Percentiles rank a stretch among this genome's conserved stretches.
Conservation (phyloP, 495 filamentous ascomycete species). For the Neurospora sp. region DNA sequence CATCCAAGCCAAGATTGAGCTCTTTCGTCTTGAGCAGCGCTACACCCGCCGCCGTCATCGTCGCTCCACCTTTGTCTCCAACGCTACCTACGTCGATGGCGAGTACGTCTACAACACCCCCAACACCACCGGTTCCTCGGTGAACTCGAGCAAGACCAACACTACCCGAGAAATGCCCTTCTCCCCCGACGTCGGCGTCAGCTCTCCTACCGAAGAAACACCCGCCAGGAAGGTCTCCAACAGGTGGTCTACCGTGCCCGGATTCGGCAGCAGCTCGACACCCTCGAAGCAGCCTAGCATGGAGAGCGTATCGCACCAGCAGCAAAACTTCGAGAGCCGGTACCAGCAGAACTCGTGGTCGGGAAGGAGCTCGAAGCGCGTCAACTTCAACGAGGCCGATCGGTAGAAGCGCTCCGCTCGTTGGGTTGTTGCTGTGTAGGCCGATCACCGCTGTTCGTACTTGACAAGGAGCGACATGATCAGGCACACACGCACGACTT, state of each 20-base stretch:
- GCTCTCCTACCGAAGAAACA: neutral
- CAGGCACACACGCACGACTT: neutral
- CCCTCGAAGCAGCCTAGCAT: neutral
- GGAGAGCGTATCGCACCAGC: neutral
- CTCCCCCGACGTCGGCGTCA: constrained; percentile 6
- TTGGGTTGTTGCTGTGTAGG: neutral
- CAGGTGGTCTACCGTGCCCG: constrained; percentile 38
- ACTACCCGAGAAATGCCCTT: constrained; percentile 6
- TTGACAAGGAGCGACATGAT: neutral
- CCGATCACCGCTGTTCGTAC: neutral
- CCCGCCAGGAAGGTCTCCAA: constrained; percentile 27
- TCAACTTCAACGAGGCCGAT: neutral
- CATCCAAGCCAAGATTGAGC: constrained; percentile 59
- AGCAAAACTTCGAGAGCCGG: neutral
- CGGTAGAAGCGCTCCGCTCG: neutral
- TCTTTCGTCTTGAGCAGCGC: constrained; percentile 85
- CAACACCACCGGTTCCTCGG: constrained; percentile 38
- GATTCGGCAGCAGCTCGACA: constrained; percentile 27
- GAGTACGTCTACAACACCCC: constrained; percentile 69
- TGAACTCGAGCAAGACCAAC: constrained; percentile 26
- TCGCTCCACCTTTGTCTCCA: constrained; percentile 75
- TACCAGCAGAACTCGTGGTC: neutral
- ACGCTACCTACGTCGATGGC: constrained; percentile 82
- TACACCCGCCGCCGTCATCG: constrained; percentile 76
- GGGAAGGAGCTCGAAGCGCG: neutral